These are phyloP conservation scores for Umbelopsis sp. DNA, from an alignment of 371 early-diverging fungal genomes.

Conservation along the genomic window DNA sequence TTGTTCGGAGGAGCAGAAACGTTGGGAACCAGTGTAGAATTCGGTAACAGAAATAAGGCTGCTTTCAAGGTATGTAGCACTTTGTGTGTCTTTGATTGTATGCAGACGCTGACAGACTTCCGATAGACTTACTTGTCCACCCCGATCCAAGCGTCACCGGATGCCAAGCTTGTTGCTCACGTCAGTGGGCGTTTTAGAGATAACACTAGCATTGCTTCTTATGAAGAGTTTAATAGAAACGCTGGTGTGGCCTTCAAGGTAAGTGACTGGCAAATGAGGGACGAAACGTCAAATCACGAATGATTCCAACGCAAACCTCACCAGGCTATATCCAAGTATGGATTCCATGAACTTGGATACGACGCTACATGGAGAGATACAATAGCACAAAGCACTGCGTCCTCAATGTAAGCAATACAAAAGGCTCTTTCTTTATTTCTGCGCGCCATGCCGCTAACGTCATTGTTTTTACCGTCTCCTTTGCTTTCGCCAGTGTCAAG, in stretches of 20 bases:
- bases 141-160: constrained; percentile 42
- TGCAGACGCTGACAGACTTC: not conserved
- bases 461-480: too few species aligned
- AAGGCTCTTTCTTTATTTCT: not conserved
- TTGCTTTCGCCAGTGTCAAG: constrained; percentile 62
- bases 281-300: not conserved
- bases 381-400: constrained; percentile 66
- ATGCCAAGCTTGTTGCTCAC: constrained; percentile 39
- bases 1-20: constrained; percentile 86
- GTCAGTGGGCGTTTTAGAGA: constrained; percentile 44
- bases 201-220: constrained; percentile 41
- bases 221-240: constrained; percentile 32
- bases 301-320: not conserved
- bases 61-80: constrained; percentile 60
- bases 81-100: not conserved
- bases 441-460: too few species aligned
- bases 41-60: constrained; percentile 72
- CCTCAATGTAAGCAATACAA: constrained; percentile 56
- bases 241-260: constrained; percentile 42
- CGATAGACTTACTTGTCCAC: constrained; percentile 28
- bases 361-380: constrained; percentile 76
- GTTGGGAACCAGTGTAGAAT: constrained; percentile 61
- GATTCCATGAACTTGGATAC: constrained; percentile 72
- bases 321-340: constrained; percentile 48
- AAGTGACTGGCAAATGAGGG: not conserved